These are phyloP conservation scores for Lepidium sativum DNA, from an alignment of 345 rosid genomes.

Conservation along the genomic window DNA sequence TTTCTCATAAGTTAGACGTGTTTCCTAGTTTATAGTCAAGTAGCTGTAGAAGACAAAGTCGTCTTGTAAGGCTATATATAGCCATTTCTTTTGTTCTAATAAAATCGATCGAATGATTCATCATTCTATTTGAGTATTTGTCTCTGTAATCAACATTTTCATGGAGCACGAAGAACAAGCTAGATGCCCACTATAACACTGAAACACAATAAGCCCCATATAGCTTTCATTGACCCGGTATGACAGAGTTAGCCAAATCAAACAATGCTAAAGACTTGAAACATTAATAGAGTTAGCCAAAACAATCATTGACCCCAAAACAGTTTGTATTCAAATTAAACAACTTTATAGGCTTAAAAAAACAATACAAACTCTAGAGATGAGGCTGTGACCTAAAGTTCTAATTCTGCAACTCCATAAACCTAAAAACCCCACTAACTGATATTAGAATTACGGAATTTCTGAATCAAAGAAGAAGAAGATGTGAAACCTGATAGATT, in stretches of 20 bases:
- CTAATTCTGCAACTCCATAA: not conserved
- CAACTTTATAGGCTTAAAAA: too few species aligned
- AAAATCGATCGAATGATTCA: too few species aligned
- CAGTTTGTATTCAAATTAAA: too few species aligned
- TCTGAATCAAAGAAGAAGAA: not conserved
- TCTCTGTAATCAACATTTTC: too few species aligned
- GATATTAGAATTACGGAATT: not conserved
- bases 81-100: too few species aligned
- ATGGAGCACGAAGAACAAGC: constrained; percentile 41
- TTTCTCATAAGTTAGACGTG: too few species aligned
- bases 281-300: not conserved
- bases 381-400: not conserved
- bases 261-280: too few species aligned
- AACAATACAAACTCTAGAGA: not conserved
- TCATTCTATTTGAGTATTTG: too few species aligned
- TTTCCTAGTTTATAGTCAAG: too few species aligned
- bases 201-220: not conserved
- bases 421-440: not conserved
- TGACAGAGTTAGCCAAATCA: not conserved
- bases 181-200: constrained; percentile 57
- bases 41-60: too few species aligned
- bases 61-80: too few species aligned
- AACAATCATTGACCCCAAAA: not conserved
- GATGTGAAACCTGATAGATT: constrained; percentile 11
- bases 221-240: too few species aligned